Evolutionary conservation across 257 asterid genomes (phyloP).

Genomic region (Eustoma russellianum): DNA sequence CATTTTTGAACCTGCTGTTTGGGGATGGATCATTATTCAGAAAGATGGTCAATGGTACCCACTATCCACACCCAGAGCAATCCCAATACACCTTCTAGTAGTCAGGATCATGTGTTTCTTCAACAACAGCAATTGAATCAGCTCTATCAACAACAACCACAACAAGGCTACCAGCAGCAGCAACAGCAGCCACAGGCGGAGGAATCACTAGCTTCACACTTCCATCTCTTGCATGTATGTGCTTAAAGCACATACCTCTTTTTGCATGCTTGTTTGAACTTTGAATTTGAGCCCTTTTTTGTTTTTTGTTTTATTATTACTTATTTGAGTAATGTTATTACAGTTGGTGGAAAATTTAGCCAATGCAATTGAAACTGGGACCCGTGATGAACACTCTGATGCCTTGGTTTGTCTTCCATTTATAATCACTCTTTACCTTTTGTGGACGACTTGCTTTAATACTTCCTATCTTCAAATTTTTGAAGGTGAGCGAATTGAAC

Average conservation of each 20-base stretch:
- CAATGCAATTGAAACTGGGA: slow-evolving; percentile 65
- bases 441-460: neutral
- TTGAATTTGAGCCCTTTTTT: too few relatives aligned
- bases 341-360: slow-evolving; percentile 93
- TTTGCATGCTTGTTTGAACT: neutral
- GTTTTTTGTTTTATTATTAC: too few relatives aligned
- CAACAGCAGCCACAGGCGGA: slow-evolving; percentile 25
- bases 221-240: slow-evolving; percentile 74
- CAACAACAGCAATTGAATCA: slow-evolving; percentile 55
- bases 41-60: slow-evolving; percentile 78
- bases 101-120: slow-evolving; percentile 56
- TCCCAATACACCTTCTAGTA: slow-evolving; percentile 69
- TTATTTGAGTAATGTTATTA: neutral
- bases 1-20: too few relatives aligned
- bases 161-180: slow-evolving; percentile 14
- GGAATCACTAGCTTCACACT: slow-evolving; percentile 75
- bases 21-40: slow-evolving; percentile 62
- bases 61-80: slow-evolving; percentile 67
- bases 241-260: neutral
- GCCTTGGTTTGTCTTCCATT: slow-evolving; percentile 51
- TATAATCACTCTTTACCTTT: neutral
- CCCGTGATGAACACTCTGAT: slow-evolving; percentile 89
- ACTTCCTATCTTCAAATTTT: neutral
- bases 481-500: slow-evolving; percentile 72
- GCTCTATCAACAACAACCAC: slow-evolving; percentile 42